phyloP scores from a whole-genome alignment of 2,329 filamentous ascomycete species.

The Alternaria rosae region DNA sequence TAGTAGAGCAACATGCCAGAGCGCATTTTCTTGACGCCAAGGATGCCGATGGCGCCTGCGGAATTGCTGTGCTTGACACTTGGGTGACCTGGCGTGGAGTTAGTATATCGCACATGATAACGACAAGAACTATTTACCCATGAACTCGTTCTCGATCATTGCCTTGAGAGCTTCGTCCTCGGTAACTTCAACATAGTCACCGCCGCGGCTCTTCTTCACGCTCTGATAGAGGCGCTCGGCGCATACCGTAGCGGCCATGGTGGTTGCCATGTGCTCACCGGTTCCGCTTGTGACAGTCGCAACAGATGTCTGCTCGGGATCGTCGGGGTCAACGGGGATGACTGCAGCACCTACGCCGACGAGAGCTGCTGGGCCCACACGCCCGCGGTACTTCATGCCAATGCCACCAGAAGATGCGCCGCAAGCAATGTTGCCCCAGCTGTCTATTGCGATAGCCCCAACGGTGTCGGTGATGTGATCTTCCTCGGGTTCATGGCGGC shows the following conservation, averaged over 20 bases:
- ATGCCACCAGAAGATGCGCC: slow-evolving; percentile 97
- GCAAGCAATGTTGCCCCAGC: slow-evolving; percentile 85
- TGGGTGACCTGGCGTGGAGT: slow-evolving; percentile 66
- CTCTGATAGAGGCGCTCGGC: slow-evolving; percentile 83
- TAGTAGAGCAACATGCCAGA: slow-evolving; percentile 86
- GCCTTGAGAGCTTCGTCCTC: slow-evolving; percentile 80
- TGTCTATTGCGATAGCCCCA: slow-evolving; percentile 91
- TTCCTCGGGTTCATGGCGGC: slow-evolving; percentile 28
- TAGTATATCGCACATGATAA: slow-evolving; percentile 2
- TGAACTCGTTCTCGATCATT: slow-evolving; percentile 90
- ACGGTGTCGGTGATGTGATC: slow-evolving; percentile 91
- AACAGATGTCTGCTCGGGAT: slow-evolving; percentile 73
- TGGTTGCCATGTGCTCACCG: slow-evolving; percentile 97
- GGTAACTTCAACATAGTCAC: slow-evolving; percentile 69
- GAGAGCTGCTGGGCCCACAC: slow-evolving; percentile 89
- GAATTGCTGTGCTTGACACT: slow-evolving; percentile 82
- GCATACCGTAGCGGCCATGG: slow-evolving; percentile 86
- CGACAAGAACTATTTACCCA: slow-evolving; percentile 61
- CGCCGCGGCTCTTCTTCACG: slow-evolving; percentile 66
- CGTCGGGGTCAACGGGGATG: slow-evolving; percentile 75
- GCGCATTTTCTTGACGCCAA: slow-evolving; percentile 84
- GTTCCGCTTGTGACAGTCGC: slow-evolving; percentile 92
- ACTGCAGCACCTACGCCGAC: slow-evolving; percentile 91
- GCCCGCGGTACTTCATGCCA: slow-evolving; percentile 95
- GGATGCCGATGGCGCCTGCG: slow-evolving; percentile 86